phyloP scores from a whole-genome alignment of 2,329 filamentous ascomycete species.

The Rhynchosporium graminicola region DNA sequence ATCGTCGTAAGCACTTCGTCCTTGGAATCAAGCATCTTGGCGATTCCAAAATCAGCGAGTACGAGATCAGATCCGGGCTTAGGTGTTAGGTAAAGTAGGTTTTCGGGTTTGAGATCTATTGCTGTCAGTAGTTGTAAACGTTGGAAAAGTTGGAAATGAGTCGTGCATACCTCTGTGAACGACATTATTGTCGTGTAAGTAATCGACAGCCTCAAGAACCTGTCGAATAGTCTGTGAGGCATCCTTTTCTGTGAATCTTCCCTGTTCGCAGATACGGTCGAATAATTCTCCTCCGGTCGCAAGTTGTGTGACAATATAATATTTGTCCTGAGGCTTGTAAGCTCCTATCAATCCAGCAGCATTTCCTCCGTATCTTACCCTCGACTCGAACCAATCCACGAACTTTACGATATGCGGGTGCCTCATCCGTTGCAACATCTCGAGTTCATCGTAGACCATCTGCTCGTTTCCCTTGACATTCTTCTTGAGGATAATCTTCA shows the following conservation, averaged over 20 bases:
- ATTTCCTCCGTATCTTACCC: conserved; percentile 55
- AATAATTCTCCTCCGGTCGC: conserved; percentile 96
- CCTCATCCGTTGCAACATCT: conserved; percentile 86
- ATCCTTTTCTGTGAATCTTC: conserved; percentile 98
- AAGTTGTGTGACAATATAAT: conserved; percentile 97
- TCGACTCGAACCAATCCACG: conserved; percentile 98
- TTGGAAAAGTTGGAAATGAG: background rate
- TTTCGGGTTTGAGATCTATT: conserved; percentile 94
- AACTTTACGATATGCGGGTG: conserved; percentile 97
- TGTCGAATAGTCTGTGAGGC: conserved; percentile 88
- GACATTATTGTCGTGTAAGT: conserved; percentile 90
- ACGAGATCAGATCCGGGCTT: conserved; percentile 81
- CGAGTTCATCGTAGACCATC: conserved; percentile 97
- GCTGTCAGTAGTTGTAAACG: conserved; percentile 26
- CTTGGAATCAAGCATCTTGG: conserved; percentile 92
- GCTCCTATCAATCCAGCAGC: background rate
- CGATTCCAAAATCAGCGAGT: conserved; percentile 96
- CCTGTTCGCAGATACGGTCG: conserved; percentile 96
- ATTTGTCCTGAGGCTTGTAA: conserved; percentile 75
- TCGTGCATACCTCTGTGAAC: conserved; percentile 77
- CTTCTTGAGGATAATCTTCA: conserved; percentile 99
- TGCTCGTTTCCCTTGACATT: conserved; percentile 97
- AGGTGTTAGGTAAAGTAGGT: conserved; percentile 87
- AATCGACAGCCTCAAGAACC: conserved; percentile 89
- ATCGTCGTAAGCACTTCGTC: conserved; percentile 95